Evolutionary conservation across 2,329 filamentous ascomycete species (phyloP), one percentile per base, ranked within the genome.

Genomic region (Verticillium isaacii): DNA sequence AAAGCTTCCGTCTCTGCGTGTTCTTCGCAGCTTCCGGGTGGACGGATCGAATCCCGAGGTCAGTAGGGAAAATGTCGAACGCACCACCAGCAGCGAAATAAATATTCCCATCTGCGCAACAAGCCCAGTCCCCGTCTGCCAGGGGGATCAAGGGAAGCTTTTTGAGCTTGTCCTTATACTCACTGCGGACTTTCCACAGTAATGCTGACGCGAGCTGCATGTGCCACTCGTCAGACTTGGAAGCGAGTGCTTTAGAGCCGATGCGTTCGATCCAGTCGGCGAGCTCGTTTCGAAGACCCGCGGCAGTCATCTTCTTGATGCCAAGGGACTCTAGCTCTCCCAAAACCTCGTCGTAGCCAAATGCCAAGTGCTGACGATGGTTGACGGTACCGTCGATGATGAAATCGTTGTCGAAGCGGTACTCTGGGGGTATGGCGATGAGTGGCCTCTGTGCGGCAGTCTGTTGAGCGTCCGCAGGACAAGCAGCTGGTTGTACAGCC

Each of bases 331-430:
- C 12, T 32, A 57, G 32, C 45, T 58, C 15, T 15, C 9, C 9
- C 19, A 54, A 11, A 3, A 56, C 57, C 11, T 45, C 8, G 52
- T 56, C 37, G 57, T 63, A 63, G 7, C 17, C 32, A 56, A 61
- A 59, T 7, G 62, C 56, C 19, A 63, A 37, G 41, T 61, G 59
- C 8, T 14, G 50, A 14, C 25, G 9, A 15, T 37, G 41, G 45
- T 23, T 32, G 32, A 15, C n/a, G 7, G 25, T n/a, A 12, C 29
- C 29, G 9, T 63, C 56, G 50, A 63, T 57, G 17, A 59, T 15
- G 23, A 57, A 32, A 3, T 54, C n/a, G 6, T 52, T 32, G 11
- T 63, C 23, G 25, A 54, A 29, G 32, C 59, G 52, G 41, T 37
- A 63, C 3, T 60, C 45, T 3, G 19, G 11, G n/a, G 56, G 56